phyloP scores from a whole-genome alignment of 2,329 filamentous ascomycete genomes.

The Coniella vitis region DNA sequence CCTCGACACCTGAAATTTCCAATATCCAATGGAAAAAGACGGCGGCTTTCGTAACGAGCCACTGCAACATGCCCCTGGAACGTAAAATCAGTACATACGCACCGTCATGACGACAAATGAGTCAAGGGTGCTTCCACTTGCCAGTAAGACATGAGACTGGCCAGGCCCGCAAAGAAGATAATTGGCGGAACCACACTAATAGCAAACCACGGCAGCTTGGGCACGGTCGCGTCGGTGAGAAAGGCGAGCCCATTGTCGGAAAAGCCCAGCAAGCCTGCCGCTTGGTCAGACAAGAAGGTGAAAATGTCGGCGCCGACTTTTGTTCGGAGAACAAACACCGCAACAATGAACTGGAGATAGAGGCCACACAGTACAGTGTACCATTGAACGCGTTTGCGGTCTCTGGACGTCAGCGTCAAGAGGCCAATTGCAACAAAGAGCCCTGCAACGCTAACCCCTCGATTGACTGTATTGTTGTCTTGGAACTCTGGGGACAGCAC shows the following conservation, averaged over 20 bases:
- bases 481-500: constrained; percentile 64
- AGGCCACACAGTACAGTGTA: constrained; percentile 83
- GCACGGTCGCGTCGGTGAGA: constrained; percentile 47
- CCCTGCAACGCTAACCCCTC: constrained; percentile 75
- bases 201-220: constrained; percentile 59
- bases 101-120: neutral
- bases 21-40: constrained; percentile 88
- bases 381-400: constrained; percentile 60
- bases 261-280: constrained; percentile 68
- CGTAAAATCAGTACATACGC: neutral
- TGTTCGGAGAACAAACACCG: constrained; percentile 80
- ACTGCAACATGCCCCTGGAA: constrained; percentile 65
- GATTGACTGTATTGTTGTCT: constrained; percentile 74
- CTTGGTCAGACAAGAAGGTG: constrained; percentile 74
- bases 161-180: constrained; percentile 93
- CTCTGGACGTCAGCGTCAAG: constrained; percentile 65
- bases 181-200: constrained; percentile 78
- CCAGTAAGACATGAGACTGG: constrained; percentile 76
- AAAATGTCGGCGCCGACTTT: constrained; percentile 83
- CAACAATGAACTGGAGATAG: constrained; percentile 80
- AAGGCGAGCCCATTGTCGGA: constrained; percentile 68
- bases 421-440: constrained; percentile 60
- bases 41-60: constrained; percentile 84
- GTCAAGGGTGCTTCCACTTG: neutral
- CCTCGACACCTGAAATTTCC: constrained; percentile 81